Evolutionary conservation across 768 basidiomycete species (phyloP), one percentile per base, ranked within the genome.

Genomic region (Hortiboletus flavorubellus): DNA sequence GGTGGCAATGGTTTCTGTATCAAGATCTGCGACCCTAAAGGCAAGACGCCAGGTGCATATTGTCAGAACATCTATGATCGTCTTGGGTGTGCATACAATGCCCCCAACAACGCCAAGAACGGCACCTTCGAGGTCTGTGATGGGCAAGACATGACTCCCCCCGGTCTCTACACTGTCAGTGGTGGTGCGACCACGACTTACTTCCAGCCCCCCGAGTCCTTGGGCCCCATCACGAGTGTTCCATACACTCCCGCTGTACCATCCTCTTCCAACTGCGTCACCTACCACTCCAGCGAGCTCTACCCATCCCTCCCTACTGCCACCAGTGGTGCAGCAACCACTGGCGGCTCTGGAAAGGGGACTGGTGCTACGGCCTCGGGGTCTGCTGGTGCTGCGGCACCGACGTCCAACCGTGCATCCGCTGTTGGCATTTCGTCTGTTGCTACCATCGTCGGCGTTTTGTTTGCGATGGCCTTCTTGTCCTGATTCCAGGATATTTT

Each of bases 31-130:
- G 82, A 89, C 63, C 84, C 84, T 2, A 59, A 68, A 1, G 73
- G 75, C 11, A 62, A 78, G n/a, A 76, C 82, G 61, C 76, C 79
- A 0, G 72, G 74, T 5, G 64, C 73, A n/a, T 79, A 68, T 62
- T 91, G 90, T 74, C 74, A 88, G 67, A 85, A 93, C 76, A 79
- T 83, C 56, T 86, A 75, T 55, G 89, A 91, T 65, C 86, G 85
- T 54, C 84, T 90, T 48, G 91, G 91, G 10, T 86, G 87, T 61
- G 64, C 58, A 3, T 91, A 84, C 76, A 92, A 91, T 67, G 85
- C 80, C 16, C 90, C 90, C 15, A 83, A 80, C 68, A 70, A 74
- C 34, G 86, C 86, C 35, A 67, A 77, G 46, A 74, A 84, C 43
- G 80, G 78, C 30, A 74, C 75, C 0, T 92, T 89, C 72, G 81